These are phyloP conservation scores for Aureobasidium mangrovei DNA, from an alignment of 2,329 filamentous ascomycete species.

Conservation along the genomic window DNA sequence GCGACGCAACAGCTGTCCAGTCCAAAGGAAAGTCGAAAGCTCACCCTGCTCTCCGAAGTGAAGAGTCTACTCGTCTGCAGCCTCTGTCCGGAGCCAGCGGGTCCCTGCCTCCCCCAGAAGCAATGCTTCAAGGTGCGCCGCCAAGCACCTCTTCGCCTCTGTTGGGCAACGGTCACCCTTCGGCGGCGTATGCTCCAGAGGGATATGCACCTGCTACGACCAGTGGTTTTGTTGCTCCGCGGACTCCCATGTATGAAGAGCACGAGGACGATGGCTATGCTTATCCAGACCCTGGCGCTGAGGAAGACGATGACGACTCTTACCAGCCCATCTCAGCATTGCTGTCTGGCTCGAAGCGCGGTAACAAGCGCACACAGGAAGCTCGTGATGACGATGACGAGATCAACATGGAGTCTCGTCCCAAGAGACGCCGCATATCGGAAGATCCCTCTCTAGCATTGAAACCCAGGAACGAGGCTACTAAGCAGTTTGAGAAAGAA, in stretches of 20 bases:
- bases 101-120: constrained; percentile 22
- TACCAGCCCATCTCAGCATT: constrained; percentile 8
- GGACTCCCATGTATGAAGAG: constrained; percentile 25
- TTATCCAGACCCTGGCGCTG: constrained; percentile 22
- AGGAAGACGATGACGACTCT: constrained; percentile 23
- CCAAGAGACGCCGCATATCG: constrained; percentile 27
- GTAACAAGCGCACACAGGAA: constrained; percentile 20
- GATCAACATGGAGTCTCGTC: constrained; percentile 29
- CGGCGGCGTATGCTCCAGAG: constrained; percentile 17
- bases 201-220: constrained; percentile 26
- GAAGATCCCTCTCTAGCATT: constrained; percentile 17
- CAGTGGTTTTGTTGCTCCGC: constrained; percentile 22
- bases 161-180: constrained; percentile 12
- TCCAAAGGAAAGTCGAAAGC: neutral
- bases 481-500: constrained; percentile 40
- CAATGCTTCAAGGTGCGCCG: constrained; percentile 23
- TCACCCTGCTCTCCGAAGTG: constrained; percentile 14
- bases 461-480: constrained; percentile 34
- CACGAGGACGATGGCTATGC: constrained; percentile 18
- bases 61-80: constrained; percentile 22
- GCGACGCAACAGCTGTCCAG: neutral
- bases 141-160: neutral
- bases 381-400: constrained; percentile 23
- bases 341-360: constrained; percentile 16
- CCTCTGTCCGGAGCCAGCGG: constrained; percentile 25